Conservation (phyloP, 2,329 filamentous ascomycete species). For the Pseudopyricularia javanii region DNA sequence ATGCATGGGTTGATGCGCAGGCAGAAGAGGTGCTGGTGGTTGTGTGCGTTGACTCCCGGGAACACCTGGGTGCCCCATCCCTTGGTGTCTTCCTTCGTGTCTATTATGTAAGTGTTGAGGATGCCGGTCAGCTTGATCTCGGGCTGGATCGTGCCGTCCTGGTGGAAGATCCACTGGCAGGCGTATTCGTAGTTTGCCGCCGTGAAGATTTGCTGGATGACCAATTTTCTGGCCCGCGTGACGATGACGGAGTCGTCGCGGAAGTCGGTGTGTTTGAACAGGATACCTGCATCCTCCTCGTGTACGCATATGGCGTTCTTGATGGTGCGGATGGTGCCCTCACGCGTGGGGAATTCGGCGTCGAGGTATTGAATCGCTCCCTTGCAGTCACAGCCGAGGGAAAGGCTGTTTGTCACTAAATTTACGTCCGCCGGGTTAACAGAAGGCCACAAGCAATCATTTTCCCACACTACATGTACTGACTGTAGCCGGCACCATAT, state of each 20-base stretch:
- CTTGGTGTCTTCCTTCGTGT: constrained; percentile 65
- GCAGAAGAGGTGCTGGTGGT: constrained; percentile 93
- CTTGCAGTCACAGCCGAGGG: constrained; percentile 76
- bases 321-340: constrained; percentile 65
- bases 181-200: constrained; percentile 92
- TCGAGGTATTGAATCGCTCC: constrained; percentile 87
- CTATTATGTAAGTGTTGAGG: constrained; percentile 79
- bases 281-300: constrained; percentile 81
- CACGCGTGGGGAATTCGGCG: constrained; percentile 68
- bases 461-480: too few species aligned
- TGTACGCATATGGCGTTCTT: constrained; percentile 95
- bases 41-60: constrained; percentile 74
- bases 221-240: constrained; percentile 72
- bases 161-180: constrained; percentile 75
- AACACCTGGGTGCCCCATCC: constrained; percentile 91
- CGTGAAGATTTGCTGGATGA: constrained; percentile 87
- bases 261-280: constrained; percentile 94
- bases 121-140: constrained; percentile 89
- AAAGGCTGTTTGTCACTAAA: constrained; percentile 58
- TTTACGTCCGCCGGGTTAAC: constrained; percentile 18
- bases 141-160: constrained; percentile 83
- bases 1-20: constrained; percentile 78
- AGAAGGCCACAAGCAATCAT: too few species aligned
- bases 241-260: constrained; percentile 78
- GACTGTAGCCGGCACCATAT: constrained; percentile 54